phyloP scores from a whole-genome alignment of 1,284 basidiomycete species.

The Pyrrhoderma noxium region DNA sequence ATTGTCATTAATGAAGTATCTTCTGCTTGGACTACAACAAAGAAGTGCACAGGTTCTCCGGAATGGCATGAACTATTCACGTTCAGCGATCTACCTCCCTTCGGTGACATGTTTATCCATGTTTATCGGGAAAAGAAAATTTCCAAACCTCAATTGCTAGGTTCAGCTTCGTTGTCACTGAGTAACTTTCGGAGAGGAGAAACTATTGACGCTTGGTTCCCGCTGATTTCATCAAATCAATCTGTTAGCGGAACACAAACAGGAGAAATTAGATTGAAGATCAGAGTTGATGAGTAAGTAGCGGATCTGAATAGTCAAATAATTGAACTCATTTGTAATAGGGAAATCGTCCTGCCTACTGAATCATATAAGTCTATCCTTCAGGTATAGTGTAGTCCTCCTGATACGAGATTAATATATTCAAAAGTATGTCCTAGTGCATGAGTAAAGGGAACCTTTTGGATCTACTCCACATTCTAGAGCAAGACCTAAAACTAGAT shows the following conservation, averaged over 20 bases:
- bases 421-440: not conserved
- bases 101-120: constrained; percentile 55
- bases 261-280: constrained; percentile 66
- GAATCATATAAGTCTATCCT: constrained; percentile 49
- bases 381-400: constrained; percentile 32
- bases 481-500: constrained; percentile 57
- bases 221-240: constrained; percentile 49
- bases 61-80: constrained; percentile 75
- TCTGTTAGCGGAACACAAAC: constrained; percentile 48
- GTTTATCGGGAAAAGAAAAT: constrained; percentile 62
- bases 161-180: constrained; percentile 57
- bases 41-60: constrained; percentile 54
- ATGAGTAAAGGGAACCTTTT: constrained; percentile 45
- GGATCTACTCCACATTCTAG: constrained; percentile 68
- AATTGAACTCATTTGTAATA: constrained; percentile 24
- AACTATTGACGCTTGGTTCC: constrained; percentile 74
- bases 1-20: constrained; percentile 55
- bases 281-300: constrained; percentile 70
- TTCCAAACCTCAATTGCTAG: constrained; percentile 47
- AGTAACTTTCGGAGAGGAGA: constrained; percentile 67
- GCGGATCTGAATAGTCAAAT: not conserved
- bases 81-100: constrained; percentile 67
- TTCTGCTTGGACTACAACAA: constrained; percentile 64
- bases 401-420: not conserved
- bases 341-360: constrained; percentile 68